Evolutionary conservation across 2,329 filamentous ascomycete species (phyloP).

Genomic region (Zalaria obscura): DNA sequence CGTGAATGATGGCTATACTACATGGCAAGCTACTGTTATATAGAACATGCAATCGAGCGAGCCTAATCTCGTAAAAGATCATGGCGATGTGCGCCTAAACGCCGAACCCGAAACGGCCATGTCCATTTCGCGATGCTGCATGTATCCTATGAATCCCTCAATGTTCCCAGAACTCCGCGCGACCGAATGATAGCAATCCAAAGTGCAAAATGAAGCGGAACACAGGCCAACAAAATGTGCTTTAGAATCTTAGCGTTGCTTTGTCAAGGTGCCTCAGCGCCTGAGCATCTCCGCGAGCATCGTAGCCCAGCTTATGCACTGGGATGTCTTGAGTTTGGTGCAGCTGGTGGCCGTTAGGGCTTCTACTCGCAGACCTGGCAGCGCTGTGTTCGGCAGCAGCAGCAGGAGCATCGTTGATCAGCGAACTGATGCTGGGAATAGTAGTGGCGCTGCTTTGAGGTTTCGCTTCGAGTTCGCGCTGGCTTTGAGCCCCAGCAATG

Average conservation of each 20-base stretch:
- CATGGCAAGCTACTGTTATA: no score
- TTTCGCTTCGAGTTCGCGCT: neutral
- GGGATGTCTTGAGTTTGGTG: constrained; percentile 20
- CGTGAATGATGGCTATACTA: no score
- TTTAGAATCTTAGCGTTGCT: constrained; percentile 16
- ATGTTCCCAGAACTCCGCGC: no score
- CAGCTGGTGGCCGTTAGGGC: constrained; percentile 12
- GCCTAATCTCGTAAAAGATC: no score
- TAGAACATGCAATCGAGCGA: no score
- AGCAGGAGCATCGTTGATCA: constrained; percentile 22
- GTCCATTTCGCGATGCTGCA: no score
- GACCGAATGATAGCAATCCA: no score
- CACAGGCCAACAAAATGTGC: neutral
- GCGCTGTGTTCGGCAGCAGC: constrained; percentile 8
- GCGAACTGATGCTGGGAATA: constrained; percentile 40
- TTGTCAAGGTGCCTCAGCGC: constrained; percentile 21
- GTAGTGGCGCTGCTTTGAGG: constrained; percentile 14
- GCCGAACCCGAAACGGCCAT: no score
- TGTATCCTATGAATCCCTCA: no score
- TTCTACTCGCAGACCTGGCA: constrained; percentile 14
- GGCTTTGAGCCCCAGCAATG: neutral
- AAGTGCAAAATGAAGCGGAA: no score
- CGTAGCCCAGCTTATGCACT: constrained; percentile 22
- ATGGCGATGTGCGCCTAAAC: no score
- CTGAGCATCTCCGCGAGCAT: constrained; percentile 20